These are phyloP conservation scores for Pleurotus giganteus DNA, from an alignment of 768 basidiomycete species.

Conservation along the genomic window DNA sequence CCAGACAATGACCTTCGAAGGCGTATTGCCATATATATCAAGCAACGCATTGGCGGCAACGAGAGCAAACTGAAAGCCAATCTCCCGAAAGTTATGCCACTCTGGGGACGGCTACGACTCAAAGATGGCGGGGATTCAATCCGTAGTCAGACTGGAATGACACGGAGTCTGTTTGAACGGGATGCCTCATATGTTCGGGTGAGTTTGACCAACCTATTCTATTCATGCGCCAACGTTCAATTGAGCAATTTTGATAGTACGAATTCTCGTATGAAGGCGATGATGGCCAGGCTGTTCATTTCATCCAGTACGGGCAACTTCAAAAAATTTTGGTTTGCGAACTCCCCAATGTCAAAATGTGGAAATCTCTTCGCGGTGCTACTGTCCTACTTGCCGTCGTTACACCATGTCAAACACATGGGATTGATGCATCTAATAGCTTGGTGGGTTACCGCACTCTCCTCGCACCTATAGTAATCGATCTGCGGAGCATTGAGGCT, in stretches of 20 bases:
- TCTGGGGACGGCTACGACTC: slow-evolving; percentile 25
- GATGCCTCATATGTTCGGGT: slow-evolving; percentile 9
- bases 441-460: slow-evolving; percentile 3
- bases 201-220: background rate
- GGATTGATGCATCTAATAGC: slow-evolving; percentile 13
- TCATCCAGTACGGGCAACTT: slow-evolving; percentile 13
- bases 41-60: slow-evolving; percentile 5
- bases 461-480: slow-evolving; percentile 8
- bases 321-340: slow-evolving; percentile 15
- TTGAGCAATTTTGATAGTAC: too few species aligned
- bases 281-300: background rate
- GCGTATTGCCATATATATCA: slow-evolving; percentile 19
- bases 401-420: slow-evolving; percentile 13
- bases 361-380: background rate
- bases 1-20: slow-evolving; percentile 9
- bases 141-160: background rate
- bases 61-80: background rate
- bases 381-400: slow-evolving; percentile 11
- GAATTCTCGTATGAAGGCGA: slow-evolving; percentile 1
- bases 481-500: slow-evolving; percentile 12
- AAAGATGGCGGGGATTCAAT: slow-evolving; percentile 24
- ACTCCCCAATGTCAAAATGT: background rate
- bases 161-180: background rate
- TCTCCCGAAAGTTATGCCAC: slow-evolving; percentile 17
- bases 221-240: too few species aligned